Evolutionary conservation across 2,329 filamentous ascomycete genomes (phyloP).

Genomic region (Ophiostoma pallidulum): DNA sequence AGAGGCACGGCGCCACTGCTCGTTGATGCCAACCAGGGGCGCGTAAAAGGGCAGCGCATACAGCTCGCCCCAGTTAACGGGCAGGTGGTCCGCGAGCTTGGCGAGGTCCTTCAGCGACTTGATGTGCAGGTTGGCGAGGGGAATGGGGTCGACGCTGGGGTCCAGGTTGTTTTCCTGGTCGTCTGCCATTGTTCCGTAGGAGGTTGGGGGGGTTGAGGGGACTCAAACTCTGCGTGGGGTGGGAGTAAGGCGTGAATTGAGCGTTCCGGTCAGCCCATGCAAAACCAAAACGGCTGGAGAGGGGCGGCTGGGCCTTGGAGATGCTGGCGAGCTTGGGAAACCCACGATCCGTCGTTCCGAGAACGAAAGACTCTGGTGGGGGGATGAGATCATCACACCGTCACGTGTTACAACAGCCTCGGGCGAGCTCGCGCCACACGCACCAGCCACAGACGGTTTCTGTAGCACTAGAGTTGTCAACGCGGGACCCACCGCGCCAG

Average conservation of each 20-base stretch:
- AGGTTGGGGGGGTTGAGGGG: not conserved
- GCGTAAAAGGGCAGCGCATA: constrained; percentile 14
- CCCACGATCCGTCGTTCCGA: no score
- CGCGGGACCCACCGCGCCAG: constrained; percentile 1
- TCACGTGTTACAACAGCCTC: not conserved
- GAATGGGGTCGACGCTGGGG: not conserved
- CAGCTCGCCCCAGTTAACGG: constrained; percentile 14
- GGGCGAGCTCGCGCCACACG: not conserved
- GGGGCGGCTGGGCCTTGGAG: no score
- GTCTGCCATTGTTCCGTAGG: constrained; percentile 6
- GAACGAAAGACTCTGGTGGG: no score
- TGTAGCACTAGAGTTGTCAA: not conserved
- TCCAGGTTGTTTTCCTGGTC: not conserved
- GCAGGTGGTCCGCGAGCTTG: constrained; percentile 8
- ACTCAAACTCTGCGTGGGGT: not conserved
- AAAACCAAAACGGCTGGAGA: no score
- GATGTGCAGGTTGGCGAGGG: constrained; percentile 10
- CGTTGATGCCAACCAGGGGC: constrained; percentile 9
- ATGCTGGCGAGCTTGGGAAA: no score
- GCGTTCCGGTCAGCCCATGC: no score
- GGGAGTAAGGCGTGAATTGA: no score
- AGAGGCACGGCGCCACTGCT: constrained; percentile 12
- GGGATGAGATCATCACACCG: constrained; percentile 3
- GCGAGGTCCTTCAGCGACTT: constrained; percentile 11
- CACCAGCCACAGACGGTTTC: not conserved